Percentiles rank a stretch among this genome's conserved stretches.
Evolutionary conservation across 352 stramenopile genomes (phyloP).

Genomic region (Phytophthora meadii): DNA sequence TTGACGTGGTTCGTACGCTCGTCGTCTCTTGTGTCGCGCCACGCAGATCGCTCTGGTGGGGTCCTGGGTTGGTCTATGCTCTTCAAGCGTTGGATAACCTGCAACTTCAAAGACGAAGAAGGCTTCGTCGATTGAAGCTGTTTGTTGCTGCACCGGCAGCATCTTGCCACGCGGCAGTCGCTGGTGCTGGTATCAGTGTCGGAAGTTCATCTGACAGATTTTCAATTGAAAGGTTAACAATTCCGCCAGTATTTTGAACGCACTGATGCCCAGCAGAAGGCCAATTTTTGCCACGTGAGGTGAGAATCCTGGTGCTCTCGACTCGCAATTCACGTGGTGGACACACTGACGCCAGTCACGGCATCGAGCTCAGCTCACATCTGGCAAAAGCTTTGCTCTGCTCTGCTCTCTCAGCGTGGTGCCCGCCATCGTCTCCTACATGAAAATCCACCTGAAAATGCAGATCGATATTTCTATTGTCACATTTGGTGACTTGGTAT

Average conservation of each 20-base stretch:
- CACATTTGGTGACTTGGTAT: conserved; percentile 1
- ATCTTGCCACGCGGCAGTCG: conserved; percentile 10
- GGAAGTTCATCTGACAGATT: not conserved
- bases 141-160: conserved; percentile 1
- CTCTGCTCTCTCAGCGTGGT: not conserved
- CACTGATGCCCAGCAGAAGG: conserved; percentile 3
- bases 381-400: conserved; percentile 5
- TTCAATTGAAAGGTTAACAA: conserved; percentile 9
- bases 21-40: conserved; percentile 11
- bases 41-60: conserved; percentile 7
- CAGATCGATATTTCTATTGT: conserved; percentile 16
- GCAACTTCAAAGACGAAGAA: conserved; percentile 23
- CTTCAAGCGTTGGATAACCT: no score
- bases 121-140: not conserved
- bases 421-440: not conserved
- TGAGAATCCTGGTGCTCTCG: conserved; percentile 18
- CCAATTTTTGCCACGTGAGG: conserved; percentile 11
- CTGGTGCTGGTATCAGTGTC: not conserved
- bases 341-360: conserved; percentile 23
- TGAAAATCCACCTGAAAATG: conserved; percentile 24
- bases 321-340: conserved; percentile 19
- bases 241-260: conserved; percentile 18
- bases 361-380: conserved; percentile 21
- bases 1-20: conserved; percentile 23
- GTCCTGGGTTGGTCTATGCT: conserved; percentile 9